phyloP scores from a whole-genome alignment of 1,284 basidiomycete genomes.

The Rhizoctonia solani region DNA sequence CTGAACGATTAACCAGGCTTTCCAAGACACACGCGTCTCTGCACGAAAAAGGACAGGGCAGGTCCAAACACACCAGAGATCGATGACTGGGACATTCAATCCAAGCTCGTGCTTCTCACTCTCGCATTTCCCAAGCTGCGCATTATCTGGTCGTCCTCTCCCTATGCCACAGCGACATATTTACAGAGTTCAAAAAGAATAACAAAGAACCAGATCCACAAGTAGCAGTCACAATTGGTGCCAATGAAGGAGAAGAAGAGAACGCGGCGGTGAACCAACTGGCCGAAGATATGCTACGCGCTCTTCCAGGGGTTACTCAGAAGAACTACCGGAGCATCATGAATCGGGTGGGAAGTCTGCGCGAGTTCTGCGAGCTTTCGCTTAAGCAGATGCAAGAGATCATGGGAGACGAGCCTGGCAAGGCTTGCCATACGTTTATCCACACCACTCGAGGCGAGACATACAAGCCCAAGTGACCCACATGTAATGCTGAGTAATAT shows the following conservation, averaged over 20 bases:
- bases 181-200: constrained; percentile 88
- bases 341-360: constrained; percentile 75
- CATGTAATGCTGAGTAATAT: too few relatives aligned
- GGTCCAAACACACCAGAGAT: constrained; percentile 60
- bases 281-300: constrained; percentile 74
- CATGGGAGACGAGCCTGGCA: constrained; percentile 82
- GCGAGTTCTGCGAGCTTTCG: constrained; percentile 73
- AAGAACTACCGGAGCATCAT: constrained; percentile 89
- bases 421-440: constrained; percentile 78
- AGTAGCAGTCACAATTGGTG: constrained; percentile 77
- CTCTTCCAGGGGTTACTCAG: constrained; percentile 76
- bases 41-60: constrained; percentile 47
- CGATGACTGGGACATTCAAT: constrained; percentile 56
- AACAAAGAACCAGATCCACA: constrained; percentile 80
- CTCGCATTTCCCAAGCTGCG: constrained; percentile 89
- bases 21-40: constrained; percentile 50
- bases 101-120: constrained; percentile 88
- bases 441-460: constrained; percentile 48
- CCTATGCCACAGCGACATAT: constrained; percentile 92
- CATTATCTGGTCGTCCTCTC: constrained; percentile 97
- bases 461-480: neutral
- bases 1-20: constrained; percentile 20
- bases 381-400: constrained; percentile 70
- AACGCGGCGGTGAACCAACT: constrained; percentile 66
- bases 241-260: constrained; percentile 71